Base-by-base conservation (phyloP, 1,139 yeast species). In the Zygosaccharomyces pseudobailii region DNA sequence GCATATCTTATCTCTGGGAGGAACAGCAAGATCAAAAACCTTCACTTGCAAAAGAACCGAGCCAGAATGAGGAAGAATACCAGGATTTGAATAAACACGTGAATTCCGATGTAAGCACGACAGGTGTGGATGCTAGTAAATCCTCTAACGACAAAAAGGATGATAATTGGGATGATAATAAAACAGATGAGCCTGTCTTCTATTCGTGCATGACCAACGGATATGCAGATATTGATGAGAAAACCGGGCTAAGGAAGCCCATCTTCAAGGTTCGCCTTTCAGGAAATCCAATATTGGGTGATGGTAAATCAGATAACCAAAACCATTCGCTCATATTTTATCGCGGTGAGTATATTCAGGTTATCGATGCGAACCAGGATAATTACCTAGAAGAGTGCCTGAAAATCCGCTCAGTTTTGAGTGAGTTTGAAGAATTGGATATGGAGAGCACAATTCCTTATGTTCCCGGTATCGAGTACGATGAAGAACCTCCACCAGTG, bases 261-360 rank as follows among this genome's bases (percentile, higher is more conserved):
- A 71, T 72, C 40, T 84, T 74, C 57, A 72, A 78, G 49, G 74
- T 88, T 7, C 73, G 72, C 45, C 69, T 88, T 9, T 83, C 95
- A 0, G 96, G 96, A 0, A 81, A 88, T 61, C 96, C 96, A 3
- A 85, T 87, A 34, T 69, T 88, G 24, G 96, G 96, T 0, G 96
- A 87, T 66, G 96, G 96, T 3, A 87, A 87, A 62, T 82, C 95
- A 2, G 96, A 87, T 61, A 87, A 87, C 58, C 96, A 87, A 62
- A 87, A 87, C 57, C 81, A 80, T 61, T 76, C 94, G 0, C 58
- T 87, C n/a, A 78, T 86, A 2, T 87, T 82, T 58, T 82, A 84
- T 55, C 75, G 96, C 33, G 96, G 96, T 1, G 96, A 87, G 57
- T 87, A 87, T 57, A 83, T 87, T 51, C 95, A 87, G 65, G 86